These are phyloP conservation scores for Colletotrichum magnum DNA, from an alignment of 2,329 filamentous ascomycete species.

Conservation along the genomic window DNA sequence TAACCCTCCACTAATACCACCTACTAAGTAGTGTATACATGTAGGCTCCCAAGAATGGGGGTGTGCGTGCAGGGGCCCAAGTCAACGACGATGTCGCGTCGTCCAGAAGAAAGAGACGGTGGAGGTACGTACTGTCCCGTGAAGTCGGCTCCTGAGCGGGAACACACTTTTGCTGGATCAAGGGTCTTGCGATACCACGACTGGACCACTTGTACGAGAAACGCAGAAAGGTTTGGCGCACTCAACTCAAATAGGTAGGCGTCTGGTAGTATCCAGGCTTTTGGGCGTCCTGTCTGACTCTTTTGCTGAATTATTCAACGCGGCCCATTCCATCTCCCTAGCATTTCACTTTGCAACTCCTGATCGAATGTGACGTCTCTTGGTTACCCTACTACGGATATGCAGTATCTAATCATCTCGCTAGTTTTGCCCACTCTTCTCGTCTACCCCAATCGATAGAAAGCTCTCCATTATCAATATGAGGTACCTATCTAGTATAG, in stretches of 20 bases:
- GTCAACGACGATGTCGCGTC: slow-evolving; percentile 2
- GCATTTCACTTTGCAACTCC: too few species aligned
- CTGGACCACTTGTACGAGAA: slow-evolving; percentile 37
- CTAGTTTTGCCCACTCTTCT: too few species aligned
- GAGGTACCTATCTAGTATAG: too few species aligned
- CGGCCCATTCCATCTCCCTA: too few species aligned
- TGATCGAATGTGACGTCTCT: too few species aligned
- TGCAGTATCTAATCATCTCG: too few species aligned
- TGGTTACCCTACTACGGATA: too few species aligned
- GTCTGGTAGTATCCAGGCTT: background rate
- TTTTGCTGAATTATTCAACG: too few species aligned
- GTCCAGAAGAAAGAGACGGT: slow-evolving; percentile 23
- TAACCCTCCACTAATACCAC: too few species aligned
- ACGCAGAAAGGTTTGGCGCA: slow-evolving; percentile 26
- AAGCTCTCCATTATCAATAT: too few species aligned
- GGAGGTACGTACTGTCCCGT: slow-evolving; percentile 31
- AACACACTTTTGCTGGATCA: background rate
- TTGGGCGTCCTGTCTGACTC: background rate
- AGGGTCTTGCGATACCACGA: slow-evolving; percentile 18
- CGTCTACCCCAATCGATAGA: too few species aligned
- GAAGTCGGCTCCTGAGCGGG: background rate
- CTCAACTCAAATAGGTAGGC: background rate
- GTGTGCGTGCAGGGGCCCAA: slow-evolving; percentile 12
- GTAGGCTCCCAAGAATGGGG: background rate
- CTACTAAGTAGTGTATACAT: too few species aligned